Evolutionary conservation across 805 yeast genomes (phyloP), one percentile per base, ranked within the genome.

Genomic region (Saturnispora hagleri): DNA sequence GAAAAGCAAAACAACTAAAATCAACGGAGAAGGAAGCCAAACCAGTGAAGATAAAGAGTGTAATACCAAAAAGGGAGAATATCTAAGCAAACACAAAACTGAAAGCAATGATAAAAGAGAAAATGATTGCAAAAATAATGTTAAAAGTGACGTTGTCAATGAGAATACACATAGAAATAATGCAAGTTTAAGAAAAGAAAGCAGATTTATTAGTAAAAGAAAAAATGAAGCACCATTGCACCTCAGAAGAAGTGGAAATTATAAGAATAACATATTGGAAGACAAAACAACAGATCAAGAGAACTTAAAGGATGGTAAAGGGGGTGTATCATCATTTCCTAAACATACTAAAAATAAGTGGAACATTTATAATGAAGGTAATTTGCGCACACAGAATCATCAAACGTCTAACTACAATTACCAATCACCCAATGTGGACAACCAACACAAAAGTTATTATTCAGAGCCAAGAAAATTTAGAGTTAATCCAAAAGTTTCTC

Each of bases 221-320:
- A 17, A 38, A 18, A 38, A 5, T 10, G 15, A 38, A 22, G n/a
- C 20, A 10, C 38, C 50, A 40, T 41, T 47, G 45, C 50, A 47
- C 18, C 31, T 31, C 28, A 47, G 50, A 22, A 47, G n/a, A 28
- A 40, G 27, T 15, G 50, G 50, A 31, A n/a, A 47, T 47, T 47
- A 27, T 24, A 41, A 41, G 22, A 41, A 41, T 18, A 41, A 41
- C 24, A 20, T 2, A 26, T 3, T 24, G 13, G 43, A 41, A 12
- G 24, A 20, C 18, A 18, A 38, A 10, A 5, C 12, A 8, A 5
- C 22, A 18, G 10, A 6, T n/a, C 15, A 17, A 20, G 22, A 38
- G 15, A 17, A 20, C 4, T 0, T 17, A 6, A 38, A 18, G 24
- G 24, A 18, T n/a, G 42, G 9, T 17, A 17, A 18, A 10, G 10